These are phyloP conservation scores for Digitaria exilis DNA, from an alignment of 202 grass and related monocot species.

Conservation along the genomic window DNA sequence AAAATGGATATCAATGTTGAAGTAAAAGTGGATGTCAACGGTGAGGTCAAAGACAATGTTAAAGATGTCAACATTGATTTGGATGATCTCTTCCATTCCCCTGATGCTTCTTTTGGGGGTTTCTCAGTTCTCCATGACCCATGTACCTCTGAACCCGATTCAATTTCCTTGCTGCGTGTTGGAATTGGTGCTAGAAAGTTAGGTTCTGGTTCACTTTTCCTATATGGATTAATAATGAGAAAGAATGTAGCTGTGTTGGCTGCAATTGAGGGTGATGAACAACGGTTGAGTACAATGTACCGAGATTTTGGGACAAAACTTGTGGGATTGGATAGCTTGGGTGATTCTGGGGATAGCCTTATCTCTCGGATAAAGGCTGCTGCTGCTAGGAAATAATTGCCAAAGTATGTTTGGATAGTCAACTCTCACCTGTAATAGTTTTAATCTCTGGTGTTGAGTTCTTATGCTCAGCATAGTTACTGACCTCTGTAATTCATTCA, in stretches of 20 bases:
- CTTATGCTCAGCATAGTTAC: conserved; percentile 41
- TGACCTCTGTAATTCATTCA: conserved; percentile 44
- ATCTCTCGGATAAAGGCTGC: conserved; percentile 70
- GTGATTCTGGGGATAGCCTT: conserved; percentile 65
- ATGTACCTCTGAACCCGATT: conserved; percentile 51
- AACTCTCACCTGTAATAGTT: conserved; percentile 31
- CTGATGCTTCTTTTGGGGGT: conserved; percentile 66
- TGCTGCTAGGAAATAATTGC: conserved; percentile 47
- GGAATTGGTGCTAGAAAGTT: conserved; percentile 64
- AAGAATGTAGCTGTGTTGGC: conserved; percentile 69
- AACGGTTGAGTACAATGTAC: conserved; percentile 63
- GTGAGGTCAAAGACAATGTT: conserved; percentile 44
- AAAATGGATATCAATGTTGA: conserved; percentile 33
- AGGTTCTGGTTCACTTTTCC: conserved; percentile 66
- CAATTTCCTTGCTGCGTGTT: conserved; percentile 66
- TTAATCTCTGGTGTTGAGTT: conserved; percentile 26
- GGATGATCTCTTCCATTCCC: conserved; percentile 64
- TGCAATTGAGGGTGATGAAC: conserved; percentile 66
- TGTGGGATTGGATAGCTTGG: conserved; percentile 67
- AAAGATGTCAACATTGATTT: conserved; percentile 53
- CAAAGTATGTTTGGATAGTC: conserved; percentile 36
- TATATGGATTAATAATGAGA: conserved; percentile 74
- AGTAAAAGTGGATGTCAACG: conserved; percentile 6
- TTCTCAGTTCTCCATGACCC: conserved; percentile 87
- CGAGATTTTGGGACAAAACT: conserved; percentile 78